Base-by-base conservation (phyloP, 2,329 filamentous ascomycete genomes). In the Ceratocystis colombiana region DNA sequence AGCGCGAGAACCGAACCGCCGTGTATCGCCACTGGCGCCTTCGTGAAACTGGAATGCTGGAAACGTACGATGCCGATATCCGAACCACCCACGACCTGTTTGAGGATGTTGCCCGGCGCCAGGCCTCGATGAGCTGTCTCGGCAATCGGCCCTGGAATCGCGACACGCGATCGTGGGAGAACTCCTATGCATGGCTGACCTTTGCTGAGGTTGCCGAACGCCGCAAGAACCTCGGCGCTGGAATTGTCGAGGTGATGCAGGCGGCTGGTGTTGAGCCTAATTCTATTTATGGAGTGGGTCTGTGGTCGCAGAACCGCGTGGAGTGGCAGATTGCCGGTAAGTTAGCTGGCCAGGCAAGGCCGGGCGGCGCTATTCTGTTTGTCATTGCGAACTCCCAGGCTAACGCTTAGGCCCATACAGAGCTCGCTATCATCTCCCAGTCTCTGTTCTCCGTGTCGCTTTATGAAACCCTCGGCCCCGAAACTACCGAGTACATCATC, bases 401-500 rank as follows among this genome's bases (percentile, higher is more conserved):
- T 46, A 61, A 65, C 68, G 53, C 66, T 28, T 57, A 30, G 37
- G 17, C 33, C 15, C 6, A 25, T 45, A 22, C 2, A 90, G 93
- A 97, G 79, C 79, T 97, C 73, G 94, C 85, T 48, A 87, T 89
- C 74, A 85, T 89, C 77, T 94, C 91, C 12, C 94, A 97, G 76
- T 84, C 88, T 6, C 84, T 97, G 37, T 97, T 82, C 77, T 89
- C 88, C 25, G 91, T 99, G 66, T 96, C 93, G 4, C 87, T 99
- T 63, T 99, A 99, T 79, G 94, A 97, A 76, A 96, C 93, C 12
- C 84, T 99, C 4, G 93, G 93, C 8, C 88, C 93, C 12, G 90
- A 96, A 70, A 85, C 92, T 1, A 92, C 89, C 67, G 91, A 97
- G 77, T 97, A 89, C 78, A 96, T 99, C 76, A 88, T 97, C 78